Conservation (phyloP, 2,329 filamentous ascomycete species). For the Penicillium fuscoglaucum region DNA sequence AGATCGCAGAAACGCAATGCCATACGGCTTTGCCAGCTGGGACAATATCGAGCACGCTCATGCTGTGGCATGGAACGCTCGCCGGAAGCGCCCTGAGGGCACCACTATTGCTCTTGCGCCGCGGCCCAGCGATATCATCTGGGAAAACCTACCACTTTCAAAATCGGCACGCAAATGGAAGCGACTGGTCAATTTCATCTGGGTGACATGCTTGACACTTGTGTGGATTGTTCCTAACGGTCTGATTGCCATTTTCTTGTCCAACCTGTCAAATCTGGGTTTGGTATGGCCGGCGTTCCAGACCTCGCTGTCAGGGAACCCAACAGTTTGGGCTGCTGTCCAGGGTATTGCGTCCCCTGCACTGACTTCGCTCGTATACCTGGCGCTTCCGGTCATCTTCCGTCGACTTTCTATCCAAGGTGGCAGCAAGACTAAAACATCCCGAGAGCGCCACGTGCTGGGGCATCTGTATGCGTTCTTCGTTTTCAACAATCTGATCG, state of each 20-base stretch:
- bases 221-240: constrained; percentile 92
- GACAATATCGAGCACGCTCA: constrained; percentile 86
- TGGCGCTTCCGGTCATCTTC: constrained; percentile 87
- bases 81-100: constrained; percentile 77
- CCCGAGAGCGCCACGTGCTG: constrained; percentile 86
- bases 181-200: constrained; percentile 76
- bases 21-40: constrained; percentile 94
- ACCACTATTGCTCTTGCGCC: constrained; percentile 78
- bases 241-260: constrained; percentile 88
- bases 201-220: constrained; percentile 77
- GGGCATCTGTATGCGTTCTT: constrained; percentile 94
- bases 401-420: constrained; percentile 78
- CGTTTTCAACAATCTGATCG: constrained; percentile 91
- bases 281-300: constrained; percentile 77
- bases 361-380: constrained; percentile 81
- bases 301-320: constrained; percentile 61
- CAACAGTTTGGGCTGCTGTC: constrained; percentile 75
- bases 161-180: constrained; percentile 69
- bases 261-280: constrained; percentile 79
- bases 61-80: constrained; percentile 76
- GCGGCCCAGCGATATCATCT: constrained; percentile 87
- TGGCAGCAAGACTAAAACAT: constrained; percentile 89
- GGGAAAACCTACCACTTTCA: constrained; percentile 82
- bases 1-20: constrained; percentile 82
- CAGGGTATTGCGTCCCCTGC: constrained; percentile 91